Evolutionary conservation across 2,329 filamentous ascomycete genomes (phyloP), one percentile per base, ranked within the genome.

Genomic region (Nemania sp.): DNA sequence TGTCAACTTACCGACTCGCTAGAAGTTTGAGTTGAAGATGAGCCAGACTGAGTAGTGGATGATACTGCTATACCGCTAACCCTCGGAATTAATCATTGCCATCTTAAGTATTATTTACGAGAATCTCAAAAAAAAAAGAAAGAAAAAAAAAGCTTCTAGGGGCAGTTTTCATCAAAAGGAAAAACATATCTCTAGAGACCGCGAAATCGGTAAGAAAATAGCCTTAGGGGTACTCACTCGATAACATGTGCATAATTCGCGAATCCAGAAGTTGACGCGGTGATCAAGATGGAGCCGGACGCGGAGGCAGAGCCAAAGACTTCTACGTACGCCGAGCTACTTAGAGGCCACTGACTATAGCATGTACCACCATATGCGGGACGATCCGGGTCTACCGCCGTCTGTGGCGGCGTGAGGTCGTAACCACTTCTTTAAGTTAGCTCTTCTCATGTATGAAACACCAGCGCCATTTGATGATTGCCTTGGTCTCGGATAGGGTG

Each of bases 281-380:
- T 18, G 29, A 66, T 43, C 38, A 61, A 26, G 0, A 38, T 62
- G 2, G 62, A 67, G 5, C 68, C 72, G 0, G 55, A 67, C 5
- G 54, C 20, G 5, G 60, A 62, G 11, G 58, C 53, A 2, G 60
- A 62, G 29, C 63, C 71, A 35, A 55, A 75, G 3, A 58, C 66
- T 27, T 59, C 57, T 15, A 74, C 59, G 5, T 51, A 64, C 3
- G 64, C 27, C 7, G 67, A 66, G 29, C 66, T 62, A 52, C 72
- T 68, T 11, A 62, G 49, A n/a, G 59, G 49, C 64, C 72, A 72
- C 11, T 68, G 10, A 38, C 67, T 72, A 26, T 65, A 73, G 27
- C 72, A 75, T 24, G 71, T 74, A 13, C 70, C 73, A 45, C 73
- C 73, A 51, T 73, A 75, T 0, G 72, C 73, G 2, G 73, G 71